These are phyloP conservation scores for Schizochytrium sp. DNA, from an alignment of 108 stramenopile genomes.

Conservation along the genomic window DNA sequence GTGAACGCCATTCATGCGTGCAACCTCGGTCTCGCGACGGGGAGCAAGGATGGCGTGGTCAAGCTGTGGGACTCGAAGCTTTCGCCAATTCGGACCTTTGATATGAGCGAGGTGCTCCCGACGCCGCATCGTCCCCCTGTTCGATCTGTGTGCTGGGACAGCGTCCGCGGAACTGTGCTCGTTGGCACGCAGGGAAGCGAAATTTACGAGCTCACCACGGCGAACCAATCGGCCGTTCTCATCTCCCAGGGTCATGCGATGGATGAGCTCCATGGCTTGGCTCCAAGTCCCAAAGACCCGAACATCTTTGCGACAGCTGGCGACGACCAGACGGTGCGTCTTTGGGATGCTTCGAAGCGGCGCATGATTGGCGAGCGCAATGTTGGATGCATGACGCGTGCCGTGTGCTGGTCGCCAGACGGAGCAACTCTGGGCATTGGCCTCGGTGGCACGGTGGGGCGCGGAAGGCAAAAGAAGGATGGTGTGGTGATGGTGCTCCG, in stretches of 20 bases:
- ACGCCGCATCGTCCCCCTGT: conserved; percentile 19
- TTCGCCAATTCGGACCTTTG: conserved; percentile 30
- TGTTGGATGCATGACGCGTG: conserved; percentile 37
- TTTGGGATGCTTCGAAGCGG: conserved; percentile 54
- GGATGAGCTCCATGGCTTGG: conserved; percentile 42
- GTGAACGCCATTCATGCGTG: conserved; percentile 38
- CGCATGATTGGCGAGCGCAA: background rate
- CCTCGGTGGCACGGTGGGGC: conserved; percentile 30
- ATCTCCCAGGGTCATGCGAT: conserved; percentile 36
- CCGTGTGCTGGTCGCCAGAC: conserved; percentile 36
- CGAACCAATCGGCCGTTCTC: conserved; percentile 30
- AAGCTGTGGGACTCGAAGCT: conserved; percentile 50
- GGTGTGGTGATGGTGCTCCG: conserved; percentile 19
- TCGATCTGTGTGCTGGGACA: conserved; percentile 39
- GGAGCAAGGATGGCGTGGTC: conserved; percentile 43
- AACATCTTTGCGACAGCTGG: conserved; percentile 54
- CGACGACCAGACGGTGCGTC: conserved; percentile 47
- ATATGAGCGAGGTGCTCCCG: conserved; percentile 33
- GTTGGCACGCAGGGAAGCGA: conserved; percentile 56
- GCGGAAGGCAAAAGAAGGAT: conserved; percentile 23
- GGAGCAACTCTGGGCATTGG: conserved; percentile 50
- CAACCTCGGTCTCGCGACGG: conserved; percentile 39
- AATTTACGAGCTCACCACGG: conserved; percentile 42
- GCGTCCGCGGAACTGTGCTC: conserved; percentile 33
- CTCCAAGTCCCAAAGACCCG: conserved; percentile 36